Conservation (phyloP, 495 filamentous ascomycete species). For the Aspergillus asperescens region DNA sequence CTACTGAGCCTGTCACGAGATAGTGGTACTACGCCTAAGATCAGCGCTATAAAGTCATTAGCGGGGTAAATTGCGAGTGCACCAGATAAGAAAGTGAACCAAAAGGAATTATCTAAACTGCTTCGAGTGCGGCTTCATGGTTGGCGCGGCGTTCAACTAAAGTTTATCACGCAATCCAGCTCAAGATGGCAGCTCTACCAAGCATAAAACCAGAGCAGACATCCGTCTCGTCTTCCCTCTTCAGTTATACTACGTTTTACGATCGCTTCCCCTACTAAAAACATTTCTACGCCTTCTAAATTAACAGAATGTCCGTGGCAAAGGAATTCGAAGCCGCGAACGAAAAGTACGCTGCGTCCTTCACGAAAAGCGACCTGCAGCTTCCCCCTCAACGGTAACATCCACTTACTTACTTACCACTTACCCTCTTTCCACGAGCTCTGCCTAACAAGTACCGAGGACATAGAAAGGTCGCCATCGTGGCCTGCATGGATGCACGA, state of each 20-base stretch:
- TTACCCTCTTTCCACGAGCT: background rate
- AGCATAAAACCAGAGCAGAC: background rate
- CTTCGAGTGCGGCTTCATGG: background rate
- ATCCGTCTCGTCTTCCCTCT: background rate
- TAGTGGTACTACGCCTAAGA: too few species aligned
- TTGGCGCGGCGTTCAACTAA: background rate
- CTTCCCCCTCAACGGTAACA: slow-evolving; percentile 63
- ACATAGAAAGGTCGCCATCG: slow-evolving; percentile 32
- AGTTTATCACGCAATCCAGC: background rate
- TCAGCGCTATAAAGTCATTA: too few species aligned
- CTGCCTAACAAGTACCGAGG: background rate
- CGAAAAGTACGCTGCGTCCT: slow-evolving; percentile 53
- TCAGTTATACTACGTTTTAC: background rate
- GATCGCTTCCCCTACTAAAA: too few species aligned
- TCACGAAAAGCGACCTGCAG: slow-evolving; percentile 59
- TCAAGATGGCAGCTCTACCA: background rate
- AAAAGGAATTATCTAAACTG: background rate
- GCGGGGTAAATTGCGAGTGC: background rate
- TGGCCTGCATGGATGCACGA: slow-evolving; percentile 84
- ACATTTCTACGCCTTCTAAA: background rate
- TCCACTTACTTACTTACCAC: too few species aligned
- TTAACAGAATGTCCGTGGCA: slow-evolving; percentile 30
- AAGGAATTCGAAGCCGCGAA: slow-evolving; percentile 46
- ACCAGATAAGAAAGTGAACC: background rate
- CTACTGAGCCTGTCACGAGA: too few species aligned